Evolutionary conservation across 768 basidiomycete species (phyloP).

Genomic region (Neoboletus brunneissimus): DNA sequence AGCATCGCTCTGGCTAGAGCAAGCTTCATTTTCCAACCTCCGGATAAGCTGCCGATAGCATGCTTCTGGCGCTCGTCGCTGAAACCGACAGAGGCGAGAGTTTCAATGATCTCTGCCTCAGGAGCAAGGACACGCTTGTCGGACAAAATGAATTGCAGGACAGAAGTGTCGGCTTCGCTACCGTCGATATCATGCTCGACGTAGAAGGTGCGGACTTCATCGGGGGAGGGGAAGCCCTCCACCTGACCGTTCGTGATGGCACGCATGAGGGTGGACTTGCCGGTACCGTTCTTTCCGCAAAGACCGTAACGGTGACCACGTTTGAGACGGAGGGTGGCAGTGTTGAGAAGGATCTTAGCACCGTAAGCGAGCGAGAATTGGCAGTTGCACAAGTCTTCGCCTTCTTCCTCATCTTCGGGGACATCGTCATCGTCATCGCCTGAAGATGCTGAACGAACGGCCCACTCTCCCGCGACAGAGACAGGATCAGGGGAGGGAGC

Average conservation of each 20-base stretch:
- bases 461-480: conserved; percentile 77
- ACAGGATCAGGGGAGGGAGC: conserved; percentile 61
- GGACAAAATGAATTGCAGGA: conserved; percentile 80
- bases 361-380: conserved; percentile 98
- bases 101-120: conserved; percentile 71
- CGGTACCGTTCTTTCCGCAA: conserved; percentile 98
- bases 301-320: conserved; percentile 99
- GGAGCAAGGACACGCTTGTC: conserved; percentile 79
- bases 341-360: conserved; percentile 98
- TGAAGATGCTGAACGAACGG: conserved; percentile 83
- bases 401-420: conserved; percentile 91
- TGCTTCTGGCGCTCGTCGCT: conserved; percentile 79
- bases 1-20: conserved; percentile 96
- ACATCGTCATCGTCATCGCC: conserved; percentile 65
- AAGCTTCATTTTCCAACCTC: conserved; percentile 99
- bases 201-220: conserved; percentile 98
- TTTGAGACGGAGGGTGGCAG: conserved; percentile 94
- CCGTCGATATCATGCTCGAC: conserved; percentile 99
- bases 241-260: conserved; percentile 95
- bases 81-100: conserved; percentile 91
- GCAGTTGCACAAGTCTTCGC: conserved; percentile 98
- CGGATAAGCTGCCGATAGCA: conserved; percentile 86
- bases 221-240: conserved; percentile 96
- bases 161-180: conserved; percentile 86
- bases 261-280: conserved; percentile 93